phyloP scores from a whole-genome alignment of 306 rosid genomes.

The Casuarina glauca region DNA sequence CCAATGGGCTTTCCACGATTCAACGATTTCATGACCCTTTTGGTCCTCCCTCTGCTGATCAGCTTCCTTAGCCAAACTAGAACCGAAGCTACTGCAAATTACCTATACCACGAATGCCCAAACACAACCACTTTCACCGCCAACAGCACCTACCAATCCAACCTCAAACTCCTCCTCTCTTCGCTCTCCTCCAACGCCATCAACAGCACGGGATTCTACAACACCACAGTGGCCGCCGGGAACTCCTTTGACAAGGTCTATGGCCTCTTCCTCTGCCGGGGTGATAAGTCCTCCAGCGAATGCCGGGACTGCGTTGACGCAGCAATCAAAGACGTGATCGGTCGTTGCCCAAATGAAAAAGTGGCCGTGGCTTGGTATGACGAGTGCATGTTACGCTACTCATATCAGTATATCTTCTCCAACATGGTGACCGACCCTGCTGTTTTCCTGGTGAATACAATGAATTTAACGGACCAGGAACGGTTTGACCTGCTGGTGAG shows the following conservation, averaged over 20 bases:
- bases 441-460: neutral
- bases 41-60: neutral
- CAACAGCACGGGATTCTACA: slow-evolving; percentile 15
- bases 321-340: slow-evolving; percentile 31
- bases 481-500: neutral
- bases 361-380: slow-evolving; percentile 56
- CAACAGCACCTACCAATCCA: slow-evolving; percentile 36
- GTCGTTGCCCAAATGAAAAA: slow-evolving; percentile 28
- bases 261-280: slow-evolving; percentile 55
- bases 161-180: slow-evolving; percentile 12
- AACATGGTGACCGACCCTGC: neutral
- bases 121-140: slow-evolving; percentile 32
- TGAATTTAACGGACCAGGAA: neutral
- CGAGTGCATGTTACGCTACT: slow-evolving; percentile 46
- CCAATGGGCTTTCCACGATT: neutral
- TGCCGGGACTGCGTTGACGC: slow-evolving; percentile 46
- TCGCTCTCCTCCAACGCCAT: neutral
- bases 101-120: neutral
- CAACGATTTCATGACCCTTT: neutral
- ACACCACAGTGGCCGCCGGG: slow-evolving; percentile 31
- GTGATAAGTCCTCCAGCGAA: slow-evolving; percentile 28
- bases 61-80: neutral
- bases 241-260: slow-evolving; percentile 25
- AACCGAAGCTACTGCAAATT: neutral
- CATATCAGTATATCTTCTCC: slow-evolving; percentile 32